These are phyloP conservation scores for Talaromyces sp. DNA, from an alignment of 2,329 filamentous ascomycete species.

Conservation along the genomic window DNA sequence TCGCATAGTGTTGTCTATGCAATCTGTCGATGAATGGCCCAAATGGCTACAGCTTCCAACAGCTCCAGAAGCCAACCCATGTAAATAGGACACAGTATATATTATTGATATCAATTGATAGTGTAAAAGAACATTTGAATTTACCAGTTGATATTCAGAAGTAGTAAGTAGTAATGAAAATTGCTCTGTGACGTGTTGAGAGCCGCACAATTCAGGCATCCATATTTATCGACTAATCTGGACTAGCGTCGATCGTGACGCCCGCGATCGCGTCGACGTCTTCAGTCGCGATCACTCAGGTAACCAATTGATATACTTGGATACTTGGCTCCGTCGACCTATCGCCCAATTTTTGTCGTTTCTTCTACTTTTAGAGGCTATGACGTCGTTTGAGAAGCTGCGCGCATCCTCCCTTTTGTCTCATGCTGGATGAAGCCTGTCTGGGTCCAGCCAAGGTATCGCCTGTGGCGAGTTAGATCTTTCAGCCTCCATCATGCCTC, in stretches of 20 bases:
- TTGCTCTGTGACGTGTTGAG: neutral
- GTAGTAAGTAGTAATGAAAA: neutral
- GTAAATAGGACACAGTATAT: too few relatives aligned
- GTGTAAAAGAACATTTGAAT: too few relatives aligned
- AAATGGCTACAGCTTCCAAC: too few relatives aligned
- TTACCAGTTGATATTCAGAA: too few relatives aligned
- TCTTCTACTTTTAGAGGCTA: neutral
- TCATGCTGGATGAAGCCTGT: conserved; percentile 11
- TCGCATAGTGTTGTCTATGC: too few relatives aligned
- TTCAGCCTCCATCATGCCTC: conserved; percentile 21
- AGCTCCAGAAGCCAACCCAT: too few relatives aligned
- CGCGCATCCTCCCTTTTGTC: neutral
- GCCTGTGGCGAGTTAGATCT: conserved; percentile 4
- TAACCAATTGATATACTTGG: neutral
- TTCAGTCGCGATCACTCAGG: neutral
- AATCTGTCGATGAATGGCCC: too few relatives aligned
- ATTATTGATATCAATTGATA: too few relatives aligned
- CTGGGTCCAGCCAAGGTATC: conserved; percentile 2
- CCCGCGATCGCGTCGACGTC: neutral
- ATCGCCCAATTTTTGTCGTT: neutral
- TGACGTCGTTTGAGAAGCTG: neutral
- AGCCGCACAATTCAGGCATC: neutral
- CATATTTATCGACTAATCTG: neutral
- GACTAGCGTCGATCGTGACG: neutral
- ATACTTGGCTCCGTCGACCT: neutral